Base-by-base conservation (phyloP, 352 stramenopile species). In the Globisporangium abappressorium region DNA sequence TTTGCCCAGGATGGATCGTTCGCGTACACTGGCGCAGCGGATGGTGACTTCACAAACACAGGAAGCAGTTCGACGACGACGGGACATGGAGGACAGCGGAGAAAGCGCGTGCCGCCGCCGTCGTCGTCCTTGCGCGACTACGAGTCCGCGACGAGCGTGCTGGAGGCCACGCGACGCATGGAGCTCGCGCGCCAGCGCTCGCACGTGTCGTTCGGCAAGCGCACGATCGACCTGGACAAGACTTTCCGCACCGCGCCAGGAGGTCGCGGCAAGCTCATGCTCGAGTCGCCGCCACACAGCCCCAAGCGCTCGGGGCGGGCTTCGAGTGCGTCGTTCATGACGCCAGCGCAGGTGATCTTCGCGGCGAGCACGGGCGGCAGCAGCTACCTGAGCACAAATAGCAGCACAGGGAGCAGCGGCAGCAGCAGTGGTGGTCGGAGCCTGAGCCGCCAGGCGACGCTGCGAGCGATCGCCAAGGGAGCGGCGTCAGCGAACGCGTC, bases 181-280 rank as follows among this genome's bases (percentile, higher is more conserved):
- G 80, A 85, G 56, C 73, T 88, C 46, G 76, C 77, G 26, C 79
- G 82, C 11, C 79, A 84, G 61, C 78, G 78, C 28, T 71, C 80
- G 9, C 71, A 75, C 36, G 73, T 90, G 54, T 81, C 72, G 49
- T 87, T 90, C 30, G 78, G 84, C 1, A 69, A 85, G 22, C 69
- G 78, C 56, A 80, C 68, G 24, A 83, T 89, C 65, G 71, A 75
- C 30, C 58, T 89, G 11, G 76, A 82, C 30, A 76, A 78, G 62
- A 77, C 81, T 43, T 87, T 88, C 68, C 81, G 78, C 22, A 87
- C 81, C n/a, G 81, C 78, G 1, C 83, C 81, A 5, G 76, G 77
- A 53, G 76, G 79, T 38, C 64, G 68, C 18, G 64, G 80, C 41
- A 75, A 70, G 62, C 56, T 91, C 7, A 62, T 69, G 26, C 76